phyloP scores from a whole-genome alignment of 495 filamentous ascomycete species.

The Penicillium canariense region DNA sequence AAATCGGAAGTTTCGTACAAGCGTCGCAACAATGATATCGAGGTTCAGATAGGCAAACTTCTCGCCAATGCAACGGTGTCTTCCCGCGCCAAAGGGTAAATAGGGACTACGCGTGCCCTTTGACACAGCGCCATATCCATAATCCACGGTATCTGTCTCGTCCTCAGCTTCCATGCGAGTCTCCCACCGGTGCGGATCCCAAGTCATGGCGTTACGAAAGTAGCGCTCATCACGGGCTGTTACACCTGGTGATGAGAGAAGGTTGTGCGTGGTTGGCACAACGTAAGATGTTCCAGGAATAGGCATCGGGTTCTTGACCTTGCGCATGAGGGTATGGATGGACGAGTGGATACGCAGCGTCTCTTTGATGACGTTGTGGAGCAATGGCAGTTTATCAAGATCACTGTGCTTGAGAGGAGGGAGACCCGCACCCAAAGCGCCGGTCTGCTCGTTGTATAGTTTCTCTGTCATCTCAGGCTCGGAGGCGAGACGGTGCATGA shows the following conservation, averaged over 20 bases:
- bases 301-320: conserved; percentile 75
- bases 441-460: conserved; percentile 71
- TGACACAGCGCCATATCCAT: conserved; percentile 88
- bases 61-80: conserved; percentile 95
- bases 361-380: conserved; percentile 72
- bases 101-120: conserved; percentile 88
- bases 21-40: conserved; percentile 74
- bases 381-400: conserved; percentile 66
- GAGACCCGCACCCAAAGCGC: conserved; percentile 59
- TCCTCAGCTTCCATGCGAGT: conserved; percentile 52
- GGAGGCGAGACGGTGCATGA: conserved; percentile 73
- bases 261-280: conserved; percentile 69
- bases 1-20: conserved; percentile 75
- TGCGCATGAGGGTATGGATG: conserved; percentile 82
- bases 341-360: conserved; percentile 77
- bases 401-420: conserved; percentile 64
- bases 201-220: conserved; percentile 76
- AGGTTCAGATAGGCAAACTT: conserved; percentile 95
- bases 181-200: conserved; percentile 92
- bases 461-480: conserved; percentile 70
- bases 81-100: conserved; percentile 89
- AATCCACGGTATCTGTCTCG: conserved; percentile 74
- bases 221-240: conserved; percentile 64
- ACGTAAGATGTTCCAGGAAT: conserved; percentile 76
- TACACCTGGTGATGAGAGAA: conserved; percentile 81